Evolutionary conservation across 345 rosid genomes (phyloP), one percentile per base, ranked within the genome.

Genomic region (Pistacia atlantica): DNA sequence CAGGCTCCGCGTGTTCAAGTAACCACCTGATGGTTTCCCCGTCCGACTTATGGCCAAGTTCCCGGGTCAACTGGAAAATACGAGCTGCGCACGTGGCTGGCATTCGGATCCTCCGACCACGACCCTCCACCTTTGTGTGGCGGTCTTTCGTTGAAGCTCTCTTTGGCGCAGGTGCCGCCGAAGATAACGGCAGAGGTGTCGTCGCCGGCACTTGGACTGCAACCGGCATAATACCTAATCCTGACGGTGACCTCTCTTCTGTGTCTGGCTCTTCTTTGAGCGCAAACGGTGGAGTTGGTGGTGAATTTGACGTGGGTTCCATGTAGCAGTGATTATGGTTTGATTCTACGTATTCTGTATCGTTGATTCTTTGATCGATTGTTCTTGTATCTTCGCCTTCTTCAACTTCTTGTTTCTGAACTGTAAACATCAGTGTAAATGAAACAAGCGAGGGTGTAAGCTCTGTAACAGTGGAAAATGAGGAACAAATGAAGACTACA

Each of bases 31-130:
- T 91, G 28, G 98, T 94, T 60, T 94, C 98, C 0, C 98, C 98
- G 73, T 94, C 98, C 17, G 97, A 94, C 75, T 88, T 94, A 78
- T 92, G 97, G 10, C 97, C 97, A 2, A 94, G 83, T 79, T 94
- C 98, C 33, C 98, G 82, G 4, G 98, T 94, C 65, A 94, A 60
- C 46, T 94, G 98, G 67, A 94, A 92, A 67, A 94, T 90, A 84
- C 98, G 82, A 46, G 98, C 97, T 3, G 98, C 98, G 77, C 97
- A 92, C 22, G 97, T 85, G 79, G 97, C 94, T 0, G 98, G 98
- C 92, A 94, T 94, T 77, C 98, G 91, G 85, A 94, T 91, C 90
- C 98, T 90, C 86, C 97, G 80, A 11, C 97, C 97, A 35, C 98
- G 85, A 10, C 97, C 98, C 80, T 92, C 97, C 5, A 94, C 98